Percentiles rank a stretch among this genome's conserved stretches.
phyloP scores from a whole-genome alignment of 73 alveolate genomes.

The Stentor coeruleus region DNA sequence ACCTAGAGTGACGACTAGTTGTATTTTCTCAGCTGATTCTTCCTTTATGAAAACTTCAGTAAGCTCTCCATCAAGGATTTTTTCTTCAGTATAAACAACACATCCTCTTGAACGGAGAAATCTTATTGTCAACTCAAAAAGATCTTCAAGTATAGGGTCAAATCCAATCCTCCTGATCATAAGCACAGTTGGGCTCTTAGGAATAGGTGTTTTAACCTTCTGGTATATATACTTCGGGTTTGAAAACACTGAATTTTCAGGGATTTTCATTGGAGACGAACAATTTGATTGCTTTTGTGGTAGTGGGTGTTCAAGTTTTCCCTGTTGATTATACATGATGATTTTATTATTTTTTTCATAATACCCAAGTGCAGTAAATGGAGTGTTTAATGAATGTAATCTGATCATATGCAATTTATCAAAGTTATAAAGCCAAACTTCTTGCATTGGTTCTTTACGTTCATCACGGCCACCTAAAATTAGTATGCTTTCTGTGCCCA shows the following conservation, averaged over 20 bases:
- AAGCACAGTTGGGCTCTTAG: neutral
- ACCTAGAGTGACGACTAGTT: constrained; percentile 37
- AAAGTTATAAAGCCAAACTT: neutral
- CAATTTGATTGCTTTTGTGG: neutral
- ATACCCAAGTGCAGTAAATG: neutral
- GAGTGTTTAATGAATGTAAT: neutral
- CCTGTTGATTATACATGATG: neutral
- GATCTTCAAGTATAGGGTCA: neutral
- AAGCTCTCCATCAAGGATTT: neutral
- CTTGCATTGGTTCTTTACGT: neutral
- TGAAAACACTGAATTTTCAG: neutral
- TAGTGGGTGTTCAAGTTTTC: neutral
- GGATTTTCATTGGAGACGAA: neutral
- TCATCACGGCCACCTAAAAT: neutral
- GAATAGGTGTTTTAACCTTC: neutral
- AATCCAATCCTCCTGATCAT: neutral
- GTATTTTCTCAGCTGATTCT: constrained; percentile 34
- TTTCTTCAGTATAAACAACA: neutral
- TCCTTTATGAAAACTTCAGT: constrained; percentile 24
- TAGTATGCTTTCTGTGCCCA: neutral
- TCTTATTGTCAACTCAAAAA: neutral
- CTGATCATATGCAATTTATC: neutral
- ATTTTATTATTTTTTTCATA: neutral
- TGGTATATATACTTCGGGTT: neutral
- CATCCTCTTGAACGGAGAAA: neutral